Conservation (phyloP, 2,329 filamentous ascomycete genomes). For the Colletotrichum sp. region DNA sequence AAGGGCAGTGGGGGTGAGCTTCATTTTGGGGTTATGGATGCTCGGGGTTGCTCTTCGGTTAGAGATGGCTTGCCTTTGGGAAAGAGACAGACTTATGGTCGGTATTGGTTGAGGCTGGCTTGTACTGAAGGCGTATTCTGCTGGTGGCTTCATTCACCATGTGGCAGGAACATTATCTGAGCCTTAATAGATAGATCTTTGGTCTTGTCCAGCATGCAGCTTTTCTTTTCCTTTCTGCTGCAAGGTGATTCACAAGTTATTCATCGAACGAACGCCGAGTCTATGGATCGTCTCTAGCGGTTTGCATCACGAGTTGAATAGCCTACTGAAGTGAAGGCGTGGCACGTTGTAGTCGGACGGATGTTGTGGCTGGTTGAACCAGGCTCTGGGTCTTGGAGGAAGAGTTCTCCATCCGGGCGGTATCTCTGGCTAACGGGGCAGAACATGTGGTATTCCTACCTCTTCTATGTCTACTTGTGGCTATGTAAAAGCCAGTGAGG, state of each 20-base stretch:
- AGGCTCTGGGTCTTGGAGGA: background rate
- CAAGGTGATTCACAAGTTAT: too few species aligned
- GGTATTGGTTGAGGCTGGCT: background rate
- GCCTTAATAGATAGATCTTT: background rate
- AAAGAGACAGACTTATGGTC: background rate
- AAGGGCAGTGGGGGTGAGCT: background rate
- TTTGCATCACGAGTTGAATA: too few species aligned
- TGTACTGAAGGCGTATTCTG: background rate
- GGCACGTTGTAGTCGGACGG: too few species aligned
- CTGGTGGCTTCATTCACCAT: background rate
- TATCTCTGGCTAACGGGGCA: background rate
- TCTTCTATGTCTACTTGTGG: background rate
- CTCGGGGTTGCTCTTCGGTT: background rate
- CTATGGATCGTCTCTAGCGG: too few species aligned
- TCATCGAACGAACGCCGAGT: too few species aligned
- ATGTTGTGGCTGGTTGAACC: too few species aligned
- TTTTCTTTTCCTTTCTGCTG: background rate
- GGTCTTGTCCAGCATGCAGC: background rate
- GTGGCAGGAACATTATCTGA: rapidly evolving
- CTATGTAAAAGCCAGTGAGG: background rate
- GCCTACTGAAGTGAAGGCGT: too few species aligned
- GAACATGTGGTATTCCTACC: background rate
- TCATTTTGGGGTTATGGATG: background rate
- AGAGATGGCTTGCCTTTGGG: background rate
- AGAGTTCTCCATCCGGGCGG: background rate